Evolutionary conservation across 768 basidiomycete genomes (phyloP).

Genomic region (Lentinula sp.): DNA sequence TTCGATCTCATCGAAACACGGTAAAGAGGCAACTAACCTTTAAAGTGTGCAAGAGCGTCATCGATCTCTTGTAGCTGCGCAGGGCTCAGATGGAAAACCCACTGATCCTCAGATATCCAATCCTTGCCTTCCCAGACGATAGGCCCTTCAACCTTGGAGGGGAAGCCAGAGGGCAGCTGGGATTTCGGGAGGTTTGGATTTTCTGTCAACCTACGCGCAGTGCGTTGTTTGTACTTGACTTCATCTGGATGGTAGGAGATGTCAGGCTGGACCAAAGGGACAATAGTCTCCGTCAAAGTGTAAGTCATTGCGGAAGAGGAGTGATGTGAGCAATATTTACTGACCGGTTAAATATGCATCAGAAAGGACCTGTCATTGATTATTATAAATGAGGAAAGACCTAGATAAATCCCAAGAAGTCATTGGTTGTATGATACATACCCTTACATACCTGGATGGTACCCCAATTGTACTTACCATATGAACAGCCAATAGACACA

Average conservation of each 20-base stretch:
- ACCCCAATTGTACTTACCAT: no score
- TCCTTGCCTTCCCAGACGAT: conserved; percentile 42
- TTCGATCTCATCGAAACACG: no score
- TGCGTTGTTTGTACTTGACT: conserved; percentile 30
- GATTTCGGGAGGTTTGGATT: conserved; percentile 26
- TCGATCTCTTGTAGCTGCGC: conserved; percentile 33
- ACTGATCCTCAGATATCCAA: conserved; percentile 35
- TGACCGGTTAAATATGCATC: not conserved
- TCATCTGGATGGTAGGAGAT: conserved; percentile 38
- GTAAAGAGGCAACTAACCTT: conserved; percentile 20
- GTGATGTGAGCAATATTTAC: not conserved
- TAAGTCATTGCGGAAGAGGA: not conserved
- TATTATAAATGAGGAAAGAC: no score
- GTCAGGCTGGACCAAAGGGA: conserved; percentile 26
- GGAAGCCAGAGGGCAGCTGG: conserved; percentile 32
- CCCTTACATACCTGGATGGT: no score
- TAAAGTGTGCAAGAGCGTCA: conserved; percentile 31
- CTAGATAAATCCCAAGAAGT: no score
- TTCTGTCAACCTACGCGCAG: conserved; percentile 29
- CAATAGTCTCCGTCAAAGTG: conserved; percentile 1
- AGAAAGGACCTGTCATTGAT: no score
- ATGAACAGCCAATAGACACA: no score
- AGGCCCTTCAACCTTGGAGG: conserved; percentile 27
- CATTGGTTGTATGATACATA: no score
- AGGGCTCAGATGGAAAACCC: conserved; percentile 32